A percentile compares a stretch with the other conserved stretches of the same genome.
Conservation (phyloP, 176 grass and related monocot genomes). For the Dendrocalamus sinicus region DNA sequence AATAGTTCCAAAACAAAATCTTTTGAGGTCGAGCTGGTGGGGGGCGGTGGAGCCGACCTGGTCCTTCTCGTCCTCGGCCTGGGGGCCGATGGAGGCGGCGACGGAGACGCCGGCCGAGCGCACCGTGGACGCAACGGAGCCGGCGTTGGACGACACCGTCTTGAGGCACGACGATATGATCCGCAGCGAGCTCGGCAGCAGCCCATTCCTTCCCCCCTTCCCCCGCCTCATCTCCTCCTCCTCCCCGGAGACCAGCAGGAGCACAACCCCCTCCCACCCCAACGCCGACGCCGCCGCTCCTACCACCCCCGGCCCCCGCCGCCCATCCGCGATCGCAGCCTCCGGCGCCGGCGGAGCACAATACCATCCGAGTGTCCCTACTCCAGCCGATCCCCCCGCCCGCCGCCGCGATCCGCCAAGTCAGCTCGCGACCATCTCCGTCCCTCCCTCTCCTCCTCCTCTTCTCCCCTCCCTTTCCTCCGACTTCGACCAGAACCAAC, state of each 20-base stretch:
- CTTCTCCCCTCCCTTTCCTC: background rate
- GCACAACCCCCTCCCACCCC: constrained; percentile 29
- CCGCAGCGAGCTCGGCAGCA: constrained; percentile 93
- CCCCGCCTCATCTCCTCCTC: constrained; percentile 60
- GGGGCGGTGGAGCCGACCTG: constrained; percentile 54
- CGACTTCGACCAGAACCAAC: constrained; percentile 59
- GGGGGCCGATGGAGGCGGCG: constrained; percentile 82
- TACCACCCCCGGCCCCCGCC: constrained; percentile 2
- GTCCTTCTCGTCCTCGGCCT: constrained; percentile 94
- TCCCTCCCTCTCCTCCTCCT: background rate
- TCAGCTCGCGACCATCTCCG: constrained; percentile 47
- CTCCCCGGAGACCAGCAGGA: constrained; percentile 41
- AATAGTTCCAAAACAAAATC: constrained; percentile 11
- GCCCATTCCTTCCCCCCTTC: constrained; percentile 76
- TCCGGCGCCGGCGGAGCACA: constrained; percentile 76
- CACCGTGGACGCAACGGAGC: constrained; percentile 90
- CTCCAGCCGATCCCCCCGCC: constrained; percentile 48
- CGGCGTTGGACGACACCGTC: constrained; percentile 96
- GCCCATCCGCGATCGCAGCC: constrained; percentile 70
- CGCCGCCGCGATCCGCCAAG: constrained; percentile 47
- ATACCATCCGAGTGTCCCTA: constrained; percentile 75
- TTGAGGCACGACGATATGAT: constrained; percentile 99
- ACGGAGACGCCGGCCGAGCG: constrained; percentile 95
- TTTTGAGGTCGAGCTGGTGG: background rate
- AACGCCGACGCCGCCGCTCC: constrained; percentile 7